Evolutionary conservation across 2,329 filamentous ascomycete genomes (phyloP).

Genomic region (Phyllosticta citriasiana): DNA sequence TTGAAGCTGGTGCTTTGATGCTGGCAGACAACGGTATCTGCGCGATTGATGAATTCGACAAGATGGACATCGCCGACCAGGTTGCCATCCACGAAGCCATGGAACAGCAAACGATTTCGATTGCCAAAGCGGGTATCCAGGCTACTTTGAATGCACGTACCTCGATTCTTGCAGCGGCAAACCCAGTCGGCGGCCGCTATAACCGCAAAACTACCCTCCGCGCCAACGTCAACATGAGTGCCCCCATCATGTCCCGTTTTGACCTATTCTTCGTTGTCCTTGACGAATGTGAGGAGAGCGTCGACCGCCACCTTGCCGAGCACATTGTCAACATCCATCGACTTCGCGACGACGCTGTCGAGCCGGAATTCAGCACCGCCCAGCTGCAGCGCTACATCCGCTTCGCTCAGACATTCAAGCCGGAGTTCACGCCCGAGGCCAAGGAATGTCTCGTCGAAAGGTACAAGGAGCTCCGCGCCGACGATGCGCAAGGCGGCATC

Average conservation of each 20-base stretch:
- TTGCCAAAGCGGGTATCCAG: conserved; percentile 96
- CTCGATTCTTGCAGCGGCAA: conserved; percentile 89
- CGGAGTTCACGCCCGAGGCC: conserved; percentile 81
- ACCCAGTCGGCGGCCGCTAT: conserved; percentile 92
- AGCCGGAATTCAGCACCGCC: conserved; percentile 91
- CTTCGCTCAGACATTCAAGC: conserved; percentile 88
- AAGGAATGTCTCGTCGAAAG: conserved; percentile 77
- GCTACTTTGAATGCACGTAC: conserved; percentile 94
- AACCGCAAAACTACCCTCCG: conserved; percentile 91
- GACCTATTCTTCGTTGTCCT: conserved; percentile 97
- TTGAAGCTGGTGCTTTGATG: conserved; percentile 97
- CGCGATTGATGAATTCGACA: conserved; percentile 98
- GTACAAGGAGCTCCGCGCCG: conserved; percentile 89
- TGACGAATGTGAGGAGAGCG: conserved; percentile 87
- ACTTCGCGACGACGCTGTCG: conserved; percentile 79
- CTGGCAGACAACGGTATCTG: conserved; percentile 94
- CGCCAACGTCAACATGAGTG: conserved; percentile 96
- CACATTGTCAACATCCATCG: conserved; percentile 95
- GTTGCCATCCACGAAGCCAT: conserved; percentile 99
- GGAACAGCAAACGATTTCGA: conserved; percentile 99
- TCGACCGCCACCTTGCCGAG: conserved; percentile 82
- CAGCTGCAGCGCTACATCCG: conserved; percentile 95
- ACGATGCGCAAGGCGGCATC: conserved; percentile 88
- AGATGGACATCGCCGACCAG: conserved; percentile 96
- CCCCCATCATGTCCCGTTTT: conserved; percentile 98